Evolutionary conservation across 768 basidiomycete genomes (phyloP).

Genomic region (button mushroom (Agaricus bisporus)): DNA sequence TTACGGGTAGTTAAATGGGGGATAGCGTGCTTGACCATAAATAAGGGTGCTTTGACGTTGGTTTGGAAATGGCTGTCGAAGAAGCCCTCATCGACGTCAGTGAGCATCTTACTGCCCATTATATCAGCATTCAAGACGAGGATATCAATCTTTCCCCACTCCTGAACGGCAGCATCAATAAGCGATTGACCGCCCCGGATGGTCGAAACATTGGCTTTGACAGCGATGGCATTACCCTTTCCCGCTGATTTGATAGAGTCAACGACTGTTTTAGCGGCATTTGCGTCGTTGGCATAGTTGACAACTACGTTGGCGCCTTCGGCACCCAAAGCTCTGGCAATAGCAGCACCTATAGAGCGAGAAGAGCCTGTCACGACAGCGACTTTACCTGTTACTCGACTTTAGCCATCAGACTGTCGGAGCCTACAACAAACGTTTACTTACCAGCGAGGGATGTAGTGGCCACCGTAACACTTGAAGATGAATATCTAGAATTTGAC

Average conservation of each 20-base stretch:
- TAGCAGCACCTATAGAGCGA: conserved; percentile 51
- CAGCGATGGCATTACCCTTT: conserved; percentile 39
- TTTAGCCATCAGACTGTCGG: background rate
- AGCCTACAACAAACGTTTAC: background rate
- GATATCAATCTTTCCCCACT: conserved; percentile 50
- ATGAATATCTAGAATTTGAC: conserved; percentile 1
- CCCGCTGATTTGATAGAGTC: conserved; percentile 37
- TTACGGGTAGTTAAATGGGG: conserved; percentile 36
- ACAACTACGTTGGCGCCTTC: conserved; percentile 55
- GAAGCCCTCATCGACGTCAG: conserved; percentile 44
- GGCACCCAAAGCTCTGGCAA: conserved; percentile 45
- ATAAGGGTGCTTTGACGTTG: conserved; percentile 57
- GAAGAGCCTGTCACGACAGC: conserved; percentile 60
- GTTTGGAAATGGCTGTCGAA: conserved; percentile 46
- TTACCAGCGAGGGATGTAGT: conserved; percentile 9
- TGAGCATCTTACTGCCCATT: conserved; percentile 46
- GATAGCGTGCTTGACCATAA: conserved; percentile 43
- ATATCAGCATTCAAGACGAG: conserved; percentile 54
- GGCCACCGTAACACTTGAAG: conserved; percentile 1
- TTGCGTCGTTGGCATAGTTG: conserved; percentile 41
- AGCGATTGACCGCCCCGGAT: conserved; percentile 40
- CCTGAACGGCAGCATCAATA: conserved; percentile 39
- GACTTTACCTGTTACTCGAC: conserved; percentile 32
- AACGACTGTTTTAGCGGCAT: conserved; percentile 42
- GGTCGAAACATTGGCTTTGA: conserved; percentile 47